Base-by-base conservation (phyloP, 75 land plant genomes). In the Pinus taeda region DNA sequence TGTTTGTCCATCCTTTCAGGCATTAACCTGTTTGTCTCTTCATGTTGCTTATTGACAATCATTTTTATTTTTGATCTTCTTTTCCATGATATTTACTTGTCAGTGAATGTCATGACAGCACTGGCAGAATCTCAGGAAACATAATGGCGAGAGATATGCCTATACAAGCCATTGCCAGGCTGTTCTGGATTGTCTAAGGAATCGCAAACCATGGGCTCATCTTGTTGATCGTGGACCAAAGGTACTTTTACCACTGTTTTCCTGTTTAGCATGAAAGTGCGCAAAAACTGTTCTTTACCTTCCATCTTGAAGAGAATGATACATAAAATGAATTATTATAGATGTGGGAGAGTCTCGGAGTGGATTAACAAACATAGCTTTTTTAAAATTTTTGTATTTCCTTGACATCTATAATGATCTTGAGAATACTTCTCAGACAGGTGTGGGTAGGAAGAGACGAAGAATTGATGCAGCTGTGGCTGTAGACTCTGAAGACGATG, bases 141-240 rank as follows among this genome's bases (percentile, higher is more conserved):
- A 83, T 76, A 94, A 88, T 87, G 97, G 97, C 60, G 92, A 94
- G 82, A 86, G 87, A 1, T 91, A 93, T 88, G 92, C 94, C 60
- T 90, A 91, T 69, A 73, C 93, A 36, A 92, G 88, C 75, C 94
- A 88, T 75, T 82, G 84, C 17, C 94, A 94, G 74, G 97, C 90
- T 80, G 92, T 90, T 64, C 92, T 89, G 75, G 97, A 94, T 81
- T 90, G 89, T 62, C 70, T 94, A 71, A 88, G 90, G 33, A 93
- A 89, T 57, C 80, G 96, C 45, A 77, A 64, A 76, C 91, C 86
- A 78, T 89, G 94, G 96, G 85, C 95, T 60, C 91, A 79, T 57
- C 83, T 90, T 74, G 80, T 93, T 71, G 93, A 91, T 74, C 89
- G 87, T 59, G 95, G 90, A 18, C 90, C 93, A 29, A 93, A 93